phyloP scores from a whole-genome alignment of 23 red algal genomes.

The Gracilaria vermiculophylla region DNA sequence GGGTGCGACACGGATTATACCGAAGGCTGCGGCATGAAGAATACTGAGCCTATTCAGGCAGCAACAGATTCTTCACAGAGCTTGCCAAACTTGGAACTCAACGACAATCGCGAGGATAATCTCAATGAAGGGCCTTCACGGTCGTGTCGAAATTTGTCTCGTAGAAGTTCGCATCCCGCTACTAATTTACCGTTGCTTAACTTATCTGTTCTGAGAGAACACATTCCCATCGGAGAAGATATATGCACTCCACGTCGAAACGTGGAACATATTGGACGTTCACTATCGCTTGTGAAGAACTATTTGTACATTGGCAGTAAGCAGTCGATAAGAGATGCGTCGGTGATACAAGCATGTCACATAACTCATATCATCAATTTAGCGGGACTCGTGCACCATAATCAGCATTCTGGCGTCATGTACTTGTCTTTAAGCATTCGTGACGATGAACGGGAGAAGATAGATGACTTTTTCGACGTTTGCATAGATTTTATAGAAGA shows the following conservation, averaged over 20 bases:
- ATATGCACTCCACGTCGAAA: slow-evolving; percentile 10
- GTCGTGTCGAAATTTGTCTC: neutral
- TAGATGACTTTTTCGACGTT: slow-evolving; percentile 6
- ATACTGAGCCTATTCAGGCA: neutral
- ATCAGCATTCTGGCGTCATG: neutral
- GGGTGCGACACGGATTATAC: neutral
- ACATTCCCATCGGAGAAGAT: neutral
- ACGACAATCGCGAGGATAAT: neutral
- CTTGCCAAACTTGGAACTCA: neutral
- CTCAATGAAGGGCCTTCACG: neutral
- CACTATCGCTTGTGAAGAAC: neutral
- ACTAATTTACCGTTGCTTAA: neutral
- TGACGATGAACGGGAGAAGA: neutral
- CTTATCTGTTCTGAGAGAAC: neutral
- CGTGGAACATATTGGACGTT: slow-evolving; percentile 5
- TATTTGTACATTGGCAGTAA: slow-evolving; percentile 16
- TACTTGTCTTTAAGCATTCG: slow-evolving; percentile 15
- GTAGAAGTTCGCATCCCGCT: neutral
- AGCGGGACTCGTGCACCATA: neutral
- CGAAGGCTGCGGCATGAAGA: neutral
- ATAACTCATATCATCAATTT: neutral
- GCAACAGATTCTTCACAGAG: neutral
- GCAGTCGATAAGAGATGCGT: neutral
- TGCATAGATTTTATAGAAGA: neutral
- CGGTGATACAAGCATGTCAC: neutral